Evolutionary conservation across 73 alveolate species (phyloP), one percentile per base, ranked within the genome.

Genomic region (Blepharisma japonicum): DNA sequence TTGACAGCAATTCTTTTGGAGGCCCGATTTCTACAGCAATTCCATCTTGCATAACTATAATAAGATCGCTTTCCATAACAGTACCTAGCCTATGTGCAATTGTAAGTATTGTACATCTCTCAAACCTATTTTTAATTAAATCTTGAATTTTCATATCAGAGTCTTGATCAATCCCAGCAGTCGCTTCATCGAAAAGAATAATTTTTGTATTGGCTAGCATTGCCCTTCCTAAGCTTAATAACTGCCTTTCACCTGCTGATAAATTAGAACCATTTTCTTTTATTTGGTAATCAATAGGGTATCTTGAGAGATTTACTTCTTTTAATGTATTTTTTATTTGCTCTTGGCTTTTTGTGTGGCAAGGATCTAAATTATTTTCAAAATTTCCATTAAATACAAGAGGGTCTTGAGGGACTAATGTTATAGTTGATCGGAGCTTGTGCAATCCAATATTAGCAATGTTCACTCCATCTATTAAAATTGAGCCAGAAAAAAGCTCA

Each of bases 61-160:
- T 92, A 68, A 77, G 84, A 68, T 93, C 98, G 68, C 89, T 79
- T 45, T 89, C 85, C 8, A 91, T 87, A n/a, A 93, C 87, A 6
- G 98, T 93, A 45, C 87, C 87, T n/a, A 93, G 68, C 81, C 98
- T 81, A 86, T 93, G 98, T 38, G 98, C 98, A 32, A 93, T 94
- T 55, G 97, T 95, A 38, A 95, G 83, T 71, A 95, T 86, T 7
- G 97, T 94, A 8, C 92, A 86, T 61, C 91, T 86, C 55, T 84
- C 55, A 55, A 93, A 85, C 47, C 23, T 20, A 7, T 68, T 55
- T 55, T 53, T 71, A 68, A 91, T 86, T 42, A 95, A 81, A 56
- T 77, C 83, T 78, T 88, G 92, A 27, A 94, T 87, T 78, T 78
- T 83, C 72, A 71, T 83, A 51, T 94, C 98, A 8, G 96, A 90